Percentiles rank a stretch among this genome's conserved stretches.
phyloP scores from a whole-genome alignment of 495 filamentous ascomycete genomes.

The Xylaria intraflava region DNA sequence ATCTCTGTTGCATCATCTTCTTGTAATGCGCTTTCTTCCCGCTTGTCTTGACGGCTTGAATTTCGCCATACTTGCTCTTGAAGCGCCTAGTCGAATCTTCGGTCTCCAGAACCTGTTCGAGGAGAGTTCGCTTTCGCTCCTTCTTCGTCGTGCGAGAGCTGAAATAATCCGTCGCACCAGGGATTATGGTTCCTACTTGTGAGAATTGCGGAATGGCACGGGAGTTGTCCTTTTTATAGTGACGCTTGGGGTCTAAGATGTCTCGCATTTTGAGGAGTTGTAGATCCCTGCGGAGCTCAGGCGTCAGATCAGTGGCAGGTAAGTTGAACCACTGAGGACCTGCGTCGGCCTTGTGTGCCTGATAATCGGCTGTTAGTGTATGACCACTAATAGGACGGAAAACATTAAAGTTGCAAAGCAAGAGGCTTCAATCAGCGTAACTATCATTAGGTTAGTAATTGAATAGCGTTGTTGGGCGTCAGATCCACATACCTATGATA shows the following conservation, averaged over 20 bases:
- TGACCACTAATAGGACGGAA: conserved; percentile 7
- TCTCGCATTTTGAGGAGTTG: conserved; percentile 82
- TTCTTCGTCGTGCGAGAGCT: conserved; percentile 72
- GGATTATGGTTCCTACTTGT: conserved; percentile 80
- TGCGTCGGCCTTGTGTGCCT: conserved; percentile 41
- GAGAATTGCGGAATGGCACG: conserved; percentile 71
- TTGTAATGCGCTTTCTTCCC: conserved; percentile 29
- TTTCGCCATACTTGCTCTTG: conserved; percentile 31
- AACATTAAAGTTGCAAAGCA: conserved; percentile 5
- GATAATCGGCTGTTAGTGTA: conserved; percentile 11
- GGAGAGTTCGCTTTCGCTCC: conserved; percentile 81
- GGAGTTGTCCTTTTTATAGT: conserved; percentile 73
- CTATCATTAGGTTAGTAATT: conserved; percentile 59
- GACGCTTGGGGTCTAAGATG: conserved; percentile 80
- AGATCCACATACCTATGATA: conserved; percentile 11
- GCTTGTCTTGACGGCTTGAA: conserved; percentile 23
- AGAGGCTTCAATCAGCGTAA: conserved; percentile 80
- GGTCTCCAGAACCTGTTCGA: conserved; percentile 73
- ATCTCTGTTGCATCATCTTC: conserved; percentile 27
- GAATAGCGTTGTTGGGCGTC: conserved; percentile 7
- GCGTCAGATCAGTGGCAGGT: conserved; percentile 72
- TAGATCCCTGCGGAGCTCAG: conserved; percentile 78
- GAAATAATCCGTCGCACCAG: conserved; percentile 85
- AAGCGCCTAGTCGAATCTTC: conserved; percentile 37
- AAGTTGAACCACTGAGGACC: conserved; percentile 73